Evolutionary conservation across 306 rosid genomes (phyloP), one percentile per base, ranked within the genome.

Genomic region (Cicer arietinum): DNA sequence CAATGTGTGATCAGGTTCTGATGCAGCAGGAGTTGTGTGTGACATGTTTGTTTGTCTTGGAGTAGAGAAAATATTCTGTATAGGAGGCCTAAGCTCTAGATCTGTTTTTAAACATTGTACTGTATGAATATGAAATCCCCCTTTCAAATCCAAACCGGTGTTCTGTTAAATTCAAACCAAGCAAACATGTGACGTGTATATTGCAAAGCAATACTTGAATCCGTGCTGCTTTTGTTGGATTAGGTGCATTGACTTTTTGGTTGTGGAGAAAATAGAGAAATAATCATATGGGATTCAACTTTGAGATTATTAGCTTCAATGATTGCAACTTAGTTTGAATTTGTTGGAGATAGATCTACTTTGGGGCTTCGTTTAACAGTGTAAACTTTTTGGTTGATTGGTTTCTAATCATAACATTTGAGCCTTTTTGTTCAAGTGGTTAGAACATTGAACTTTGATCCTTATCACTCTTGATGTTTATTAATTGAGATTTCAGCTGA

Each of bases 251-350:
- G 57, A 51, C 35, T 10, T 67, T 58, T 69, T 67, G n/a, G 39
- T 7, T 48, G 37, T 14, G 8, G 69, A 40, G 16, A 58, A 46
- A 18, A 17, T 72, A 53, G 50, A 64, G 59, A 52, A 60, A 51
- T 52, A 51, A 17, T 65, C 37, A 41, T 67, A 16, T 48, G 14
- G 47, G 53, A 41, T 58, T 75, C 50, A 69, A 80, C 73, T 67
- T 1, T 9, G 2, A 41, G 67, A 62, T 51, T 22, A 68, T 74
- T 40, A 54, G 74, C 54, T 73, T 79, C 20, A 71, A 8, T 7
- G 7, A 61, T 43, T 12, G 64, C 37, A 35, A 53, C 16, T 56
- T 56, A 22, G 9, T 54, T 43, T 71, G 43, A 71, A 53, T 2
- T 22, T 71, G 18, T 52, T 62, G 45, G 5, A 52, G 73, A 53